Conservation (phyloP, 192 early-diverging fungal genomes). For the Rhizophagus clarus region DNA sequence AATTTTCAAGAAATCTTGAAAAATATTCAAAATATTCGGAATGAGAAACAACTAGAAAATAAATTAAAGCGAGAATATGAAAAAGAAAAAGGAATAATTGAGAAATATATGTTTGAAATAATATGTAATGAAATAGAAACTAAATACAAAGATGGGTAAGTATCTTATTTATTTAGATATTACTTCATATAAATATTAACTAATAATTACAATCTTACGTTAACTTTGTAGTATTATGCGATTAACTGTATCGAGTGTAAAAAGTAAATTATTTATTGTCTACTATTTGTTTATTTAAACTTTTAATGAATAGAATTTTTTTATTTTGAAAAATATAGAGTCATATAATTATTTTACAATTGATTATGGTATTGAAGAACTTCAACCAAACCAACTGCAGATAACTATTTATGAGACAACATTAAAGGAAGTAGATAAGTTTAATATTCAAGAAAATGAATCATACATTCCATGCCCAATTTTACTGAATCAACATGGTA, state of each 20-base stretch:
- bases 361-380: too few species aligned
- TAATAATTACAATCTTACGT: too few species aligned
- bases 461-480: background rate
- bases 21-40: background rate
- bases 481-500: background rate
- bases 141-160: background rate
- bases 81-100: background rate
- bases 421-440: background rate
- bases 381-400: background rate
- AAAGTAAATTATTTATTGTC: too few species aligned
- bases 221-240: too few species aligned
- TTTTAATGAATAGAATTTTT: too few species aligned
- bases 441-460: background rate
- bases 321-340: too few species aligned
- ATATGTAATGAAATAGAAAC: background rate
- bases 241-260: too few species aligned
- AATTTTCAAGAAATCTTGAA: background rate
- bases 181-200: too few species aligned
- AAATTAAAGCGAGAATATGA: background rate
- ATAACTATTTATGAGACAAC: background rate
- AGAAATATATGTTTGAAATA: background rate
- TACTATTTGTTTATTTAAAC: too few species aligned
- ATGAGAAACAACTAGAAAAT: background rate
- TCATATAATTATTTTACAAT: too few species aligned
- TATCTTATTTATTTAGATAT: too few species aligned